Base-by-base conservation (phyloP, 345 rosid genomes). In the Eucalyptus viminalis region DNA sequence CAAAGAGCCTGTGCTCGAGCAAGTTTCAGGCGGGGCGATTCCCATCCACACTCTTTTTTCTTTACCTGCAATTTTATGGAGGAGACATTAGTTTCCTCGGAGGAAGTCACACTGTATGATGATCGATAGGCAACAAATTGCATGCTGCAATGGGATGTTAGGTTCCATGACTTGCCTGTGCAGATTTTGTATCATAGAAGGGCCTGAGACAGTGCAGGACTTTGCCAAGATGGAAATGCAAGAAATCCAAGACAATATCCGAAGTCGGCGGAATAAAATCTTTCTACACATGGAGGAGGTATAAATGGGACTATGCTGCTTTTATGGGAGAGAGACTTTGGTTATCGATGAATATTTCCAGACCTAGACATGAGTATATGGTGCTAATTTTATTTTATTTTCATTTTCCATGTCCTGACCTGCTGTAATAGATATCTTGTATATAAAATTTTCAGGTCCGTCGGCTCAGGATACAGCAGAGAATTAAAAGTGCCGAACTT, bases 221-320 rank as follows among this genome's bases (percentile, higher is more conserved):
- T 97, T 97, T 90, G 97, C 96, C 29, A 92, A 95, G 89, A 97
- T 97, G 99, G 97, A 97, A 89, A 89, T 95, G 56, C 96, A 90
- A 92, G 99, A 97, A 94, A 96, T 97, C 93, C 98, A 95, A 88
- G 99, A 97, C 88, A 97, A 97, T 89, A 95, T 97, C 92, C 91
- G 97, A 72, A 97, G 98, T 92, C 94, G 99, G 29, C 93, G 99
- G 17, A 97, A 97, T 93, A 97, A 97, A 91, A 97, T 97, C 91
- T 97, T 97, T 92, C 92, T 97, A 93, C 99, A 95, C 89, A 97
- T 97, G 99, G 99, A 97, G 91, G 99, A 97, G 97, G 99, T 86
- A 53, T 53, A 86, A 86, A 2, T 22, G 47, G 47, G 85, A 76
- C 15, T 21, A 1, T 76, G 29, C 15, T 40, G 47, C 47, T 76